Evolutionary conservation across 768 basidiomycete species (phyloP), one percentile per base, ranked within the genome.

Genomic region (Kockovaella imperatae): DNA sequence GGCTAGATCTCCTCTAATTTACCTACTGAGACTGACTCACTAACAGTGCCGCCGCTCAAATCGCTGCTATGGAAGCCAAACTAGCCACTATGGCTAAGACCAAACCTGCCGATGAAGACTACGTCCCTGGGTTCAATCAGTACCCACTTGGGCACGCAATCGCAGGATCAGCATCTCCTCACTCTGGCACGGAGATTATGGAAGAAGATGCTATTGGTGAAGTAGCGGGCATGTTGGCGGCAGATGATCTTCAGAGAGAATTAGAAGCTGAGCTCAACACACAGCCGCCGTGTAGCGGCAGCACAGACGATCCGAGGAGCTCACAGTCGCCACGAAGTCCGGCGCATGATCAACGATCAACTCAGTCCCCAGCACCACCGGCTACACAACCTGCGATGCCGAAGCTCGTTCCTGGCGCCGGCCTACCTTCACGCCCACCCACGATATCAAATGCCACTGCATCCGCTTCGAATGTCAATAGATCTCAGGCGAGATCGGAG

Each of bases 51-150:
- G 74, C 78, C 35, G 82, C 81, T 59, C 95, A 96, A 73, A 99
- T 99, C 58, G 89, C 90, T 6, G 79, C 83, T 62, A 84, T 96
- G 78, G 95, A 99, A 72, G 93, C 93, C 2, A 99, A 99, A 71
- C 75, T 99, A 20, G 79, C 81, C 15, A 80, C 87, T 54, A 81
- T 95, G 78, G 80, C 81, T 59, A 62, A 59, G 39, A 57, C 50
- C 5, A 64, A 64, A 53, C 62, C 62, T 2, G 44, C 50, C 4
- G 62, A 60, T 35, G 62, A 64, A 38, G 52, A 58, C 34, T 64
- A 59, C 31, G 38, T 64, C 10, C 62, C 62, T 4, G 62, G 62
- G 18, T 35, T 24, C 26, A 7, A 36, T 44, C 32, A 34, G 26
- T 6, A 29, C 29, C 24, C 45, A 35, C 20, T 49, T 23, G 15